Evolutionary conservation across 768 basidiomycete species (phyloP), one percentile per base, ranked within the genome.

Genomic region (button mushroom (Agaricus bisporus)): DNA sequence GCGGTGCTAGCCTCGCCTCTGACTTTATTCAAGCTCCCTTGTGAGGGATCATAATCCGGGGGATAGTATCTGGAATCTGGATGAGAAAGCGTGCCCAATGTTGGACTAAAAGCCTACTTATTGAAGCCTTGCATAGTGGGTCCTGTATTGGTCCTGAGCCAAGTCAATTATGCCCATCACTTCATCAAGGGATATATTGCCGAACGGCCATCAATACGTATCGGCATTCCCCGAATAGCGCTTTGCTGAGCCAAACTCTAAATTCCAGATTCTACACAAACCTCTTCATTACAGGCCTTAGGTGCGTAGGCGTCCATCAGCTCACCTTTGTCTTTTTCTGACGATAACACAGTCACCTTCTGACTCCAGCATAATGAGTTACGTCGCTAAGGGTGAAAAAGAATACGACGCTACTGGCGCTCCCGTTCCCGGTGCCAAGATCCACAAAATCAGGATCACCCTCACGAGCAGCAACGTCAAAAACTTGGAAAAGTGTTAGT

Each of bases 391-490:
- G 84, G 89, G 87, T 72, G 92, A 94, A 73, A 94, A 98, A 73
- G 94, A 97, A 71, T 94, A 93, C 79, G 97, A 98, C 62, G 93
- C 91, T 57, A 86, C 89, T 45, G 91, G 91, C 64, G 87, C 88
- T 59, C 81, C 80, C 50, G 83, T 93, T 58, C 86, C 89, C 66
- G 76, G 82, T 60, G 88, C 91, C 68, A 95, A 98, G 75, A 83
- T 92, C 70, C 95, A 98, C 85, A 98, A 98, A 83, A 98, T 98
- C 72, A 80, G 97, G 60, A 99, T 99, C 79, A 98, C 97, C 60
- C 80, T 99, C 71, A 98, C 97, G 60, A 92, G 90, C 76, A 88
- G 90, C 77, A 98, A 98, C 71, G 91, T 98, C 75, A 86, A 82
- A 80, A 95, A 94, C 81, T 77, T 99, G 66, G 97, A 99, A 79